Percentiles rank a stretch among this genome's conserved stretches.
These are phyloP conservation scores for Hypomontagnella monticulosa DNA, from an alignment of 495 filamentous ascomycete species.

Conservation along the genomic window DNA sequence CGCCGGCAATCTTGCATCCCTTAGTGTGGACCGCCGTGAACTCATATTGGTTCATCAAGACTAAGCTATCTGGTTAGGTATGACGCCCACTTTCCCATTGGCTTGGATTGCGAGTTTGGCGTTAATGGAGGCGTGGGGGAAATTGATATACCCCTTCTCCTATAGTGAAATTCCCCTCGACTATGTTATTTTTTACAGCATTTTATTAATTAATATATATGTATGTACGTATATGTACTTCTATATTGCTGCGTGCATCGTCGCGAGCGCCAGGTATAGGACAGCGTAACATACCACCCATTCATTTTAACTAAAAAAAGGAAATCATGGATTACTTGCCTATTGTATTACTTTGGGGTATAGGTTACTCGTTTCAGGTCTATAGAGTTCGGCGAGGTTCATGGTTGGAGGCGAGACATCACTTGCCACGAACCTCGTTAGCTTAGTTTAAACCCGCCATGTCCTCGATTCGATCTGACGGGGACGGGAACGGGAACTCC, in stretches of 20 bases:
- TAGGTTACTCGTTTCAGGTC: conserved; percentile 25
- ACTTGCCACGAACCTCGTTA: conserved; percentile 13
- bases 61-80: conserved; percentile 3
- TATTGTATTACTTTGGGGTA: neutral
- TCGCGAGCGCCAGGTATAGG: neutral
- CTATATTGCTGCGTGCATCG: conserved; percentile 12
- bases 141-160: neutral
- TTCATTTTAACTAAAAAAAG: conserved; percentile 8
- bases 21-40: conserved; percentile 27
- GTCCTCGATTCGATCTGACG: conserved; percentile 13
- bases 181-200: conserved; percentile 5
- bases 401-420: conserved; percentile 26
- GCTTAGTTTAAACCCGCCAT: conserved; percentile 22
- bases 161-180: conserved; percentile 9
- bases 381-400: conserved; percentile 21
- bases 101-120: conserved; percentile 16
- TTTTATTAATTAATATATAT: neutral
- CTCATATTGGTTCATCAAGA: conserved; percentile 19
- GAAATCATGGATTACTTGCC: conserved; percentile 8
- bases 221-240: neutral
- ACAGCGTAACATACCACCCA: neutral
- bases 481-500: conserved; percentile 26
- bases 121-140: neutral
- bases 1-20: conserved; percentile 20
- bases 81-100: neutral